phyloP scores from a whole-genome alignment of 2,329 filamentous ascomycete species.

The Zasmidium citrigriseum region DNA sequence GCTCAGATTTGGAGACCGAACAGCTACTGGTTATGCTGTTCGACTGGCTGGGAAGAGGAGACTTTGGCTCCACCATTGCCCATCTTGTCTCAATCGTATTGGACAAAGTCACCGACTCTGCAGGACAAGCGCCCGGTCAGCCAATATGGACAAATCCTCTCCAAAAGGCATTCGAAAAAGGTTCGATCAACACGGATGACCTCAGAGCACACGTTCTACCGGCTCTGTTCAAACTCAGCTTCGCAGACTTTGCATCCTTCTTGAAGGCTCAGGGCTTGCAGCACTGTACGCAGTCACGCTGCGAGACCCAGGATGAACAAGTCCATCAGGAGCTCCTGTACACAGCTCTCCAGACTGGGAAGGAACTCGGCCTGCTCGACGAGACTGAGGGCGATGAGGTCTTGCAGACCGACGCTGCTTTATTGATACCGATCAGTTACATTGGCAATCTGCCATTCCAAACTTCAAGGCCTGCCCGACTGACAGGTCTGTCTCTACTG shows the following conservation, averaged over 20 bases:
- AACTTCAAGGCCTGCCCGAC: conserved; percentile 57
- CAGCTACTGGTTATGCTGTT: conserved; percentile 22
- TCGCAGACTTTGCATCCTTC: conserved; percentile 42
- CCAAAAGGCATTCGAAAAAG: conserved; percentile 6
- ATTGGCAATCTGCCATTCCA: conserved; percentile 42
- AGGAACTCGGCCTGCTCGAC: conserved; percentile 47
- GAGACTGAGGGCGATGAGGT: conserved; percentile 32
- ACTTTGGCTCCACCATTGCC: conserved; percentile 35
- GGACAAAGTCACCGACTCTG: conserved; percentile 32
- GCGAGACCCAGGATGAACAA: background rate
- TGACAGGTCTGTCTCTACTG: conserved; percentile 79
- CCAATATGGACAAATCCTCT: conserved; percentile 29
- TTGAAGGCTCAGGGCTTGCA: conserved; percentile 42
- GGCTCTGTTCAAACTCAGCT: conserved; percentile 45
- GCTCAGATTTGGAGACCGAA: background rate
- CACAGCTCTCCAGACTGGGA: conserved; percentile 46
- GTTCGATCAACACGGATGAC: conserved; percentile 27
- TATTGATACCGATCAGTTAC: conserved; percentile 54
- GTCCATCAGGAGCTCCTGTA: conserved; percentile 27
- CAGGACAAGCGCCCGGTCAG: background rate
- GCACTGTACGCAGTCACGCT: conserved; percentile 12
- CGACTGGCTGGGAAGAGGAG: conserved; percentile 36
- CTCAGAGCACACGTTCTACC: conserved; percentile 51
- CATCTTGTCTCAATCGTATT: conserved; percentile 31
- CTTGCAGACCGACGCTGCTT: conserved; percentile 37